Conservation (phyloP, 1,139 yeast species). For the Candida neerlandica region DNA sequence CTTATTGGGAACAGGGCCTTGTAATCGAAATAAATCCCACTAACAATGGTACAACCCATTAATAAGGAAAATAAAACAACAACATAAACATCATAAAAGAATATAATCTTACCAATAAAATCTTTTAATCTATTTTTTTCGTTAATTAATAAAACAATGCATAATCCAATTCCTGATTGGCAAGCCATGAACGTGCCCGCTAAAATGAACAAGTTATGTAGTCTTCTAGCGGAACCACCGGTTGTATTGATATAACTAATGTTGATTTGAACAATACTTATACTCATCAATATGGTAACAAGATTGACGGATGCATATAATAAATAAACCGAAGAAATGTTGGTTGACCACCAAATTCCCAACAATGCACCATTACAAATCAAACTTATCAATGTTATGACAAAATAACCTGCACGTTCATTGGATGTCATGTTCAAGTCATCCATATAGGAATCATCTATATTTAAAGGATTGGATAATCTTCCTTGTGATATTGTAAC, state of each 20-base stretch:
- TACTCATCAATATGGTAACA: slow-evolving; percentile 19
- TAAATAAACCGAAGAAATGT: slow-evolving; percentile 15
- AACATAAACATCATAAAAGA: slow-evolving; percentile 15
- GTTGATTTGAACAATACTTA: slow-evolving; percentile 19
- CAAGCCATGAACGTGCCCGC: slow-evolving; percentile 18
- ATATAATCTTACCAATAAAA: slow-evolving; percentile 18
- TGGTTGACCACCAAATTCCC: slow-evolving; percentile 18
- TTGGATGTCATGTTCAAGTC: slow-evolving; percentile 9
- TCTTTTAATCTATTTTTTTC: slow-evolving; percentile 20
- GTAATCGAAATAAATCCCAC: slow-evolving; percentile 4
- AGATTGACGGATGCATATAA: slow-evolving; percentile 18
- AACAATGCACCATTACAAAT: slow-evolving; percentile 18
- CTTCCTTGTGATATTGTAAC: slow-evolving; percentile 16
- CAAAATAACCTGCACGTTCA: slow-evolving; percentile 13
- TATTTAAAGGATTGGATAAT: slow-evolving; percentile 16
- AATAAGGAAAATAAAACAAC: slow-evolving; percentile 4
- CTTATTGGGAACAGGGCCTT: slow-evolving; percentile 9
- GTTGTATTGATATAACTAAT: slow-evolving; percentile 13
- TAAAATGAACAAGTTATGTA: slow-evolving; percentile 20
- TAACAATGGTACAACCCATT: slow-evolving; percentile 9
- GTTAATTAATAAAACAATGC: slow-evolving; percentile 16
- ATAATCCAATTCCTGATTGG: slow-evolving; percentile 18
- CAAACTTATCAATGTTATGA: slow-evolving; percentile 14
- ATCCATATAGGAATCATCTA: background rate
- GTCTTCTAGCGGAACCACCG: slow-evolving; percentile 13